Evolutionary conservation across 805 yeast genomes (phyloP), one percentile per base, ranked within the genome.

Genomic region (Ogataea trehalophila): DNA sequence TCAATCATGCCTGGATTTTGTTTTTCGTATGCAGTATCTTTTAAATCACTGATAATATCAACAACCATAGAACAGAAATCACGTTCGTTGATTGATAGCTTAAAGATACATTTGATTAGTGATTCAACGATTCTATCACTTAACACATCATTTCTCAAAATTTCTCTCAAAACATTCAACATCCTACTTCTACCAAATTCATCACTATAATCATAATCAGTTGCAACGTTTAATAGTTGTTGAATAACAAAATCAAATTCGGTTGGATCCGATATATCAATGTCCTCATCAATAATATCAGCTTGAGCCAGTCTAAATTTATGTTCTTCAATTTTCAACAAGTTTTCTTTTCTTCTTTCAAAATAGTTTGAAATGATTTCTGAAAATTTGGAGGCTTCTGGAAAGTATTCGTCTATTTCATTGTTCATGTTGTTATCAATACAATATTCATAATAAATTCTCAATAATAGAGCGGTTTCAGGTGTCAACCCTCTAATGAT

Each of bases 181-280:
- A 89, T 80, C 40, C 81, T 80, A 62, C 96, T 76, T 60, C 97
- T 78, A 18, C 97, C 97, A 41, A 86, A 77, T 64, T 91, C 96
- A 69, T 94, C 97, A 56, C 89, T 84, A 59, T 80, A 89, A 63
- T 94, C 98, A 60, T 85, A 85, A 36, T 79, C 77, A 29, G 76
- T 76, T 0, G 91, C 83, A 26, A 88, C 76, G 9, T 70, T 65
- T 36, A 92, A 62, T 18, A 92, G 64, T 63, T 94, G 96, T 48
- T 81, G 80, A 38, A 90, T 74, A 41, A 90, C 79, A 60, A 82
- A 90, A 52, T 86, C 91, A 29, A 80, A 61, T 47, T 85, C 89
- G 20, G 70, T 72, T 5, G 77, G 69, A 46, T 82, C 81, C 3
- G 70, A 72, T 1, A 70, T 65, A 11, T 61, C 68, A 6, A 59